phyloP scores from a whole-genome alignment of 768 basidiomycete genomes.

The Russula compacta region DNA sequence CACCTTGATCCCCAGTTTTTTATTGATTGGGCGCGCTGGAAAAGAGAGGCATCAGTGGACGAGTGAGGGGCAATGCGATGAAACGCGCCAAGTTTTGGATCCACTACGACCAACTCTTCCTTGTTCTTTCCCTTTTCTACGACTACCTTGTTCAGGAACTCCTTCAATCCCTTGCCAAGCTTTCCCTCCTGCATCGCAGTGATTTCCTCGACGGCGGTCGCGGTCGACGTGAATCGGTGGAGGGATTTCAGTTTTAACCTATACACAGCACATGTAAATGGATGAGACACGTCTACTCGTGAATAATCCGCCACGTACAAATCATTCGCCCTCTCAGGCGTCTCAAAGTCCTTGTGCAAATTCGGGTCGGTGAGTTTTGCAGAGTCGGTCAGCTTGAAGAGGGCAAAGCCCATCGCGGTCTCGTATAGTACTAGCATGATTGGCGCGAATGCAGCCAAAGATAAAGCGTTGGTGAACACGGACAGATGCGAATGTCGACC shows the following conservation, averaged over 20 bases:
- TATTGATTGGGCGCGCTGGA: slow-evolving; percentile 55
- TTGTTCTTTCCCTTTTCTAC: slow-evolving; percentile 87
- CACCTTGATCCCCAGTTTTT: slow-evolving; percentile 90
- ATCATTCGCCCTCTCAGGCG: slow-evolving; percentile 84
- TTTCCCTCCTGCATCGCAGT: slow-evolving; percentile 89
- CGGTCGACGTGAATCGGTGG: slow-evolving; percentile 95
- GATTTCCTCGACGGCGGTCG: slow-evolving; percentile 93
- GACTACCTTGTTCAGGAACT: slow-evolving; percentile 83
- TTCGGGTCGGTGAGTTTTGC: slow-evolving; percentile 82
- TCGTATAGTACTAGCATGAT: slow-evolving; percentile 95
- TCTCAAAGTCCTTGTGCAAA: slow-evolving; percentile 88
- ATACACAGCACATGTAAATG: slow-evolving; percentile 1
- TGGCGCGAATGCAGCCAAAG: background rate
- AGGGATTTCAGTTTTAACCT: slow-evolving; percentile 92
- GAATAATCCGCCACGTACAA: slow-evolving; percentile 48
- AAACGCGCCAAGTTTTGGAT: slow-evolving; percentile 77
- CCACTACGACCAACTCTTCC: slow-evolving; percentile 76
- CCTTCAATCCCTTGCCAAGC: slow-evolving; percentile 84
- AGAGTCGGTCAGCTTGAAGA: slow-evolving; percentile 90
- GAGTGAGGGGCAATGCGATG: background rate
- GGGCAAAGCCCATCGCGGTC: slow-evolving; percentile 92
- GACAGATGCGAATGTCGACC: background rate
- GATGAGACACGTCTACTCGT: background rate
- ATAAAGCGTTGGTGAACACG: background rate
- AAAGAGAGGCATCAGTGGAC: background rate